Percentiles rank a stretch among this genome's conserved stretches.
Evolutionary conservation across 1,139 yeast species (phyloP).

Genomic region (Chernovozyma sophiae-reginae): DNA sequence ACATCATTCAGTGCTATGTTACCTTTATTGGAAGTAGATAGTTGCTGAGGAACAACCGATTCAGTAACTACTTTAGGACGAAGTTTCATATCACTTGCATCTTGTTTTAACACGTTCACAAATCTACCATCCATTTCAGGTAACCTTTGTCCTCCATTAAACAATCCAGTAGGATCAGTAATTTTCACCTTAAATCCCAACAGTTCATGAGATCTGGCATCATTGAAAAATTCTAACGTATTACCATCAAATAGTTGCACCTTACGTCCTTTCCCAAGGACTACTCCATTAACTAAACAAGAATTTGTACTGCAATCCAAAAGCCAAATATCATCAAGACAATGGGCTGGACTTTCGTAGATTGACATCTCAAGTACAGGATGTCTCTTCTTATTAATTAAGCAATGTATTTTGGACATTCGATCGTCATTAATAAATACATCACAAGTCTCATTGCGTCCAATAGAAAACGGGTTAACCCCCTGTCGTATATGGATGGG

Average conservation of each 20-base stretch:
- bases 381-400: slow-evolving; percentile 57
- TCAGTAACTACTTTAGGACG: slow-evolving; percentile 25
- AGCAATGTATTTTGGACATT: slow-evolving; percentile 80
- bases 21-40: background rate
- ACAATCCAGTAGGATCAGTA: slow-evolving; percentile 57
- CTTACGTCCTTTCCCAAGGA: slow-evolving; percentile 61
- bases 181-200: slow-evolving; percentile 51
- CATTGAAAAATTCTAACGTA: slow-evolving; percentile 59
- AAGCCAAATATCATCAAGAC: slow-evolving; percentile 75
- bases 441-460: slow-evolving; percentile 60
- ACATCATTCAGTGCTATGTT: background rate
- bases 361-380: slow-evolving; percentile 49
- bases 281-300: slow-evolving; percentile 61
- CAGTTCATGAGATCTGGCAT: slow-evolving; percentile 45
- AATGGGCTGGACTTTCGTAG: slow-evolving; percentile 63
- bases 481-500: slow-evolving; percentile 62
- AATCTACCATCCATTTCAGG: slow-evolving; percentile 12
- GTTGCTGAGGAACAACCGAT: slow-evolving; percentile 1
- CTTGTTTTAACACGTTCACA: slow-evolving; percentile 24
- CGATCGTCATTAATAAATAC: slow-evolving; percentile 63
- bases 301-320: slow-evolving; percentile 78
- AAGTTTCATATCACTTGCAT: slow-evolving; percentile 24
- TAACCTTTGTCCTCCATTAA: slow-evolving; percentile 32
- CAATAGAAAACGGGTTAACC: slow-evolving; percentile 58
- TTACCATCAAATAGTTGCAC: slow-evolving; percentile 63